These are phyloP conservation scores for Fusarium metavorans DNA, from an alignment of 2,329 filamentous ascomycete genomes.

Conservation along the genomic window DNA sequence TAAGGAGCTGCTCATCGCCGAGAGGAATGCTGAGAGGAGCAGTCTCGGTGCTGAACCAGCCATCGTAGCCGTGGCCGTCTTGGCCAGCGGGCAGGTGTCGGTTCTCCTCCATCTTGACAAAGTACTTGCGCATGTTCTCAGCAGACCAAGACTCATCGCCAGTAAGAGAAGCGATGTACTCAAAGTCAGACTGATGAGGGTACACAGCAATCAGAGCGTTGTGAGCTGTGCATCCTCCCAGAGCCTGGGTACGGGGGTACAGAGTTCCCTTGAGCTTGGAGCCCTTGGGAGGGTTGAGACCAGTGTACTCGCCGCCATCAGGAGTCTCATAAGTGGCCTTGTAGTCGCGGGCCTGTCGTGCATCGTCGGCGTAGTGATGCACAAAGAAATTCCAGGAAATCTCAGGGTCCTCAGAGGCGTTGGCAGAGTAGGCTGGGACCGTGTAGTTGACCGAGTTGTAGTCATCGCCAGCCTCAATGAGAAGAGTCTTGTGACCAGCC, in stretches of 20 bases:
- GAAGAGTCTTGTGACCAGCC: conserved; percentile 68
- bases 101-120: conserved; percentile 67
- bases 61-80: conserved; percentile 36
- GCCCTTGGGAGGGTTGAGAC: conserved; percentile 53
- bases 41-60: conserved; percentile 38
- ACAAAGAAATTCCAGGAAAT: conserved; percentile 74
- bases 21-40: conserved; percentile 33
- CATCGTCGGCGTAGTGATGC: conserved; percentile 68
- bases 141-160: conserved; percentile 71
- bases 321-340: conserved; percentile 70
- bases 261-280: conserved; percentile 57
- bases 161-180: conserved; percentile 67
- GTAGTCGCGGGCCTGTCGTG: conserved; percentile 64
- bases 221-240: conserved; percentile 68
- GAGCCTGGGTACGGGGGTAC: conserved; percentile 60
- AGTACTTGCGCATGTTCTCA: conserved; percentile 71
- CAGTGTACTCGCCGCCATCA: conserved; percentile 65
- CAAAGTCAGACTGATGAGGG: conserved; percentile 70
- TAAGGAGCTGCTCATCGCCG: conserved; percentile 27
- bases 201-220: conserved; percentile 71
- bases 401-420: conserved; percentile 66
- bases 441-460: conserved; percentile 63
- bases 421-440: conserved; percentile 65
- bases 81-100: conserved; percentile 52
- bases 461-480: conserved; percentile 73